Conservation (phyloP, 345 rosid species). For the Eucalyptus curtisii region DNA sequence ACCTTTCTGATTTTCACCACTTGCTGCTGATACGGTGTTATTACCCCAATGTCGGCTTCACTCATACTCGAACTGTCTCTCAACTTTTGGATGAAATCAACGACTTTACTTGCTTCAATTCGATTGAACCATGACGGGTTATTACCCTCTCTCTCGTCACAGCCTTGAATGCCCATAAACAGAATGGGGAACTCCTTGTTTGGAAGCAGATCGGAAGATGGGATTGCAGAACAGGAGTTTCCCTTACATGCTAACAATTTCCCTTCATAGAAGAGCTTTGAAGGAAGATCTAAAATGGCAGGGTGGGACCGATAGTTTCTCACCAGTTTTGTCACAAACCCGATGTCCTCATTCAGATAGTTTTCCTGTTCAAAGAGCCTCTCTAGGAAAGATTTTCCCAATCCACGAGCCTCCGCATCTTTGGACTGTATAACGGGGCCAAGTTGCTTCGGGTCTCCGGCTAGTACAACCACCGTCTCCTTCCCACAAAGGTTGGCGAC, state of each 20-base stretch:
- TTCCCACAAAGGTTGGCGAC: constrained; percentile 20
- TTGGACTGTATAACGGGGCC: constrained; percentile 50
- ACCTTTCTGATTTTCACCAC: constrained; percentile 38
- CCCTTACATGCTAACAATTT: constrained; percentile 46
- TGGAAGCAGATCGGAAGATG: constrained; percentile 13
- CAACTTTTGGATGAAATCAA: constrained; percentile 28
- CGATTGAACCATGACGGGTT: constrained; percentile 72
- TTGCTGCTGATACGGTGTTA: constrained; percentile 58
- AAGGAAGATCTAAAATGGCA: constrained; percentile 46
- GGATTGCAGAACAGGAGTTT: constrained; percentile 3
- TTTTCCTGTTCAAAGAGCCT: constrained; percentile 42
- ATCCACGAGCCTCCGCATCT: constrained; percentile 26
- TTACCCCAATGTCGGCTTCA: constrained; percentile 44
- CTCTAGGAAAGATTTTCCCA: constrained; percentile 40
- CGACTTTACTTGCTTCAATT: constrained; percentile 56
- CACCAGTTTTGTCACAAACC: constrained; percentile 33
- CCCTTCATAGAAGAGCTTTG: constrained; percentile 40
- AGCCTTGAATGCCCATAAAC: constrained; percentile 53
- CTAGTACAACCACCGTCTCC: constrained; percentile 46
- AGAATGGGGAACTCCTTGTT: constrained; percentile 38
- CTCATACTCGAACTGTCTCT: constrained; percentile 1
- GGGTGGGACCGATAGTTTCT: constrained; percentile 50
- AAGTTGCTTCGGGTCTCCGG: constrained; percentile 61
- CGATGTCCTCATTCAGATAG: constrained; percentile 17
- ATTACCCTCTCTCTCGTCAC: constrained; percentile 57